Percentiles rank a stretch among this genome's conserved stretches.
Conservation (phyloP, 805 yeast species). For the Limtongia smithiae region DNA sequence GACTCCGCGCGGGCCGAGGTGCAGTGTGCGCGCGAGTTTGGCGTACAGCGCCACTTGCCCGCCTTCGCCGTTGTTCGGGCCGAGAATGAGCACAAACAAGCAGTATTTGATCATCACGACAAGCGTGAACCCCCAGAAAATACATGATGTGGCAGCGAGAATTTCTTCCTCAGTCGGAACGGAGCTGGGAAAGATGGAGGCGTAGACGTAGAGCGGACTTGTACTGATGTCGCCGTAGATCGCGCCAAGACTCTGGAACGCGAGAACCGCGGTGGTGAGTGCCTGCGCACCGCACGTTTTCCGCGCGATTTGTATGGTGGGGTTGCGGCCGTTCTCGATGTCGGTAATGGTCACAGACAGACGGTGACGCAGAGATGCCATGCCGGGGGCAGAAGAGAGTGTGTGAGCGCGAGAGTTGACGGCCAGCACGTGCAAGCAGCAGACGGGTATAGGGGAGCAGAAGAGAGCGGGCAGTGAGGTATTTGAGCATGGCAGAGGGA, state of each 20-base stretch:
- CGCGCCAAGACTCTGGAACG: constrained; percentile 55
- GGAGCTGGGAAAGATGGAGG: constrained; percentile 36
- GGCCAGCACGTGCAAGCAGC: no score
- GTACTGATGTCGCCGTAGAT: constrained; percentile 64
- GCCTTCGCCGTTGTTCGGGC: constrained; percentile 60
- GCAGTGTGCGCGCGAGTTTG: constrained; percentile 49
- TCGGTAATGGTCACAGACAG: no score
- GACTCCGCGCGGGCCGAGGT: constrained; percentile 39
- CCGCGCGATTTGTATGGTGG: no score
- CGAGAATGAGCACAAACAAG: constrained; percentile 47
- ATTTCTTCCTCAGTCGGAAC: constrained; percentile 42
- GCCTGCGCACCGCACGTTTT: no score
- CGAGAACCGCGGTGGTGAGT: constrained; percentile 26
- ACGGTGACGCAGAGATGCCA: no score
- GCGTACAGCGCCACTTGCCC: constrained; percentile 64
- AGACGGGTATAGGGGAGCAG: no score
- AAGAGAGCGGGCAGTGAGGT: no score
- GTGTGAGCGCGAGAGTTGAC: no score
- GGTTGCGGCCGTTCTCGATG: no score
- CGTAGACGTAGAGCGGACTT: constrained; percentile 53
- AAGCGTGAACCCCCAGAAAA: constrained; percentile 54
- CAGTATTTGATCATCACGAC: constrained; percentile 53
- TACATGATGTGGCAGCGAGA: constrained; percentile 50
- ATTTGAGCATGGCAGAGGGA: no score
- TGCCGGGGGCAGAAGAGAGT: no score